Conservation (phyloP, 2,329 filamentous ascomycete genomes). For the Pleurostoma richardsiae region DNA sequence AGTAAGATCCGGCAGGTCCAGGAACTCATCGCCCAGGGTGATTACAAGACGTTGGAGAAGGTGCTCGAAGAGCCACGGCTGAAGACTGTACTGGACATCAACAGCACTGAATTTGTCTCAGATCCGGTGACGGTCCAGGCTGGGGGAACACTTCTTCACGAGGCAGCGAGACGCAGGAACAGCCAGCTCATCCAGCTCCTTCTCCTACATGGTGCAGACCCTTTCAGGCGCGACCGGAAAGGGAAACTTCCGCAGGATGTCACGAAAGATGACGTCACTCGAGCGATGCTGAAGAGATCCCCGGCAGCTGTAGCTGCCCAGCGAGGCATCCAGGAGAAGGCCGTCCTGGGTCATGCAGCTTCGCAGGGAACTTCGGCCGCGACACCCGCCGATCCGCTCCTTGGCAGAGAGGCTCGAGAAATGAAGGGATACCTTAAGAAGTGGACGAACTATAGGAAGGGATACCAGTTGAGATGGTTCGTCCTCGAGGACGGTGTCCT, state of each 20-base stretch:
- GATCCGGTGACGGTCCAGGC: slow-evolving; percentile 71
- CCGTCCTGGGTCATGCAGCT: slow-evolving; percentile 73
- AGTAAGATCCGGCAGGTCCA: slow-evolving; percentile 81
- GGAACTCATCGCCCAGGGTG: slow-evolving; percentile 62
- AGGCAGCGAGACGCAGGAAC: slow-evolving; percentile 85
- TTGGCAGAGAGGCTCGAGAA: slow-evolving; percentile 82
- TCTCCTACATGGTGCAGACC: slow-evolving; percentile 89
- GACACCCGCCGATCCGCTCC: slow-evolving; percentile 54
- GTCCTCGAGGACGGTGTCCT: slow-evolving; percentile 95
- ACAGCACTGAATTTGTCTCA: slow-evolving; percentile 81
- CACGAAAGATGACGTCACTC: slow-evolving; percentile 88
- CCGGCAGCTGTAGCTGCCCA: slow-evolving; percentile 93
- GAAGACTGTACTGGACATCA: slow-evolving; percentile 85
- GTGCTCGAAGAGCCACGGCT: slow-evolving; percentile 80
- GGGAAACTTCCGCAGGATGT: slow-evolving; percentile 95
- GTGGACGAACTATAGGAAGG: slow-evolving; percentile 98
- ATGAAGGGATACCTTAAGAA: slow-evolving; percentile 99
- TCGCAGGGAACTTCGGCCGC: slow-evolving; percentile 50
- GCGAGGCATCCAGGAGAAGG: slow-evolving; percentile 93
- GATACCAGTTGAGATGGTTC: slow-evolving; percentile 96
- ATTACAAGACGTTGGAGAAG: slow-evolving; percentile 74
- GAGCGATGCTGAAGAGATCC: slow-evolving; percentile 85
- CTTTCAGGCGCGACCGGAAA: slow-evolving; percentile 90
- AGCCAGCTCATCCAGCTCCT: slow-evolving; percentile 83
- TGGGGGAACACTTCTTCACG: slow-evolving; percentile 90